phyloP scores from a whole-genome alignment of 2,329 filamentous ascomycete genomes.

The Paracorniculantispora psalliotae region DNA sequence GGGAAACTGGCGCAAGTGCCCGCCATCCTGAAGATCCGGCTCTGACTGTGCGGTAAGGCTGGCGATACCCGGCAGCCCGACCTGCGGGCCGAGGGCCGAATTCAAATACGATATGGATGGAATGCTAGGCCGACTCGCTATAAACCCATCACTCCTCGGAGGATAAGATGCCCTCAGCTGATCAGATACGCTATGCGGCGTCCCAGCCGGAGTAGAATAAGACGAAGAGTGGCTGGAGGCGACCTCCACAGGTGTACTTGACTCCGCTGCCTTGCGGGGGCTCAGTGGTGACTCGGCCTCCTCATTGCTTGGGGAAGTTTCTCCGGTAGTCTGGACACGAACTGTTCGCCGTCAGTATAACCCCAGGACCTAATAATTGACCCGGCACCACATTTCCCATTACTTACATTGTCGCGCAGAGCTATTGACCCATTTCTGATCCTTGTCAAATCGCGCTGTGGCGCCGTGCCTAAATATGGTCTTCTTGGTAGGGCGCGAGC shows the following conservation, averaged over 20 bases:
- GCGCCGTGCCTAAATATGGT: slow-evolving; percentile 34
- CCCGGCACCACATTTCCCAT: slow-evolving; percentile 14
- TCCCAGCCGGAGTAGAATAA: background rate
- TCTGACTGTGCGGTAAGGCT: background rate
- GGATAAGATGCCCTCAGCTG: background rate
- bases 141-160: background rate
- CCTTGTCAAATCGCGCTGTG: slow-evolving; percentile 26
- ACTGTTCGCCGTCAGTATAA: slow-evolving; percentile 1
- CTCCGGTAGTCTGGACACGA: slow-evolving; percentile 13
- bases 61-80: slow-evolving; percentile 7
- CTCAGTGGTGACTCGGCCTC: background rate
- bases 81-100: background rate
- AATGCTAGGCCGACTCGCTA: background rate
- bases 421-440: slow-evolving; percentile 34
- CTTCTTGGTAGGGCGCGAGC: slow-evolving; percentile 29
- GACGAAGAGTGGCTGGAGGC: slow-evolving; percentile 2
- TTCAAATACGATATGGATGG: slow-evolving; percentile 4
- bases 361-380: background rate
- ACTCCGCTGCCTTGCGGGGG: background rate
- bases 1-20: slow-evolving; percentile 23
- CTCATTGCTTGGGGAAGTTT: background rate
- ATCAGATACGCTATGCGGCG: background rate
- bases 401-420: slow-evolving; percentile 30
- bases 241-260: background rate
- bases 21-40: slow-evolving; percentile 4